Base-by-base conservation (phyloP, 139 green algal species). In the Chlorella sp. region DNA sequence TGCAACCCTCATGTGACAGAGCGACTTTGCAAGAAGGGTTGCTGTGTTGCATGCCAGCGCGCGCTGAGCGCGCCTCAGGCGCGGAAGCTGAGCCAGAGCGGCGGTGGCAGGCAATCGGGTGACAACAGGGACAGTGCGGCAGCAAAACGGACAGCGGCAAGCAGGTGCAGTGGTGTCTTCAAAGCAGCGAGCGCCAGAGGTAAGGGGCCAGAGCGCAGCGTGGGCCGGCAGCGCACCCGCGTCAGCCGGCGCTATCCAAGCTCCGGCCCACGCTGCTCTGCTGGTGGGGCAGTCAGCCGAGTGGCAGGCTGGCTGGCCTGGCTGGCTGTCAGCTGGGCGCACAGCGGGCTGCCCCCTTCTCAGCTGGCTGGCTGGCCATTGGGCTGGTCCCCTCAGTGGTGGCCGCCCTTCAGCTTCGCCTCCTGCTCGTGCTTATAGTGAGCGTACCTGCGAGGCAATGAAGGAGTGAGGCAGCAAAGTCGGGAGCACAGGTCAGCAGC, bases 351-450 rank as follows among this genome's bases (percentile, higher is more conserved):
- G n/a, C n/a, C n/a, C n/a, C n/a, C n/a, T n/a, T n/a, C n/a, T n/a
- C n/a, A n/a, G n/a, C n/a, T n/a, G 44, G 44, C 44, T 51, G 44
- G 44, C 6, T 51, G 44, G 44, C 7, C 44, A 9, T 51, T 51
- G n/a, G n/a, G n/a, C n/a, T n/a, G n/a, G 44, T 21, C 56, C 7
- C 16, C 34, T 83, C 63, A 83, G 63, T 83, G 78, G 83, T 84
- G 80, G 64, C 44, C 89, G 62, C 89, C 90, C 80, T 91, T 86
- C 25, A 93, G 83, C 80, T 93, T 93, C 16, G 86, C 90, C 73
- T 89, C 89, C 78, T 76, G 82, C 78, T 93, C 90, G 39, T 90
- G 86, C 76, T 91, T 92, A 36, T 88, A 83, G 64, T 93, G 90
- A 21, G 88, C 88, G 74, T 93, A 90, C 51, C 51, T 60, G 51